These are phyloP conservation scores for Zopfia rhizophila DNA, from an alignment of 2,329 filamentous ascomycete genomes.

Conservation along the genomic window DNA sequence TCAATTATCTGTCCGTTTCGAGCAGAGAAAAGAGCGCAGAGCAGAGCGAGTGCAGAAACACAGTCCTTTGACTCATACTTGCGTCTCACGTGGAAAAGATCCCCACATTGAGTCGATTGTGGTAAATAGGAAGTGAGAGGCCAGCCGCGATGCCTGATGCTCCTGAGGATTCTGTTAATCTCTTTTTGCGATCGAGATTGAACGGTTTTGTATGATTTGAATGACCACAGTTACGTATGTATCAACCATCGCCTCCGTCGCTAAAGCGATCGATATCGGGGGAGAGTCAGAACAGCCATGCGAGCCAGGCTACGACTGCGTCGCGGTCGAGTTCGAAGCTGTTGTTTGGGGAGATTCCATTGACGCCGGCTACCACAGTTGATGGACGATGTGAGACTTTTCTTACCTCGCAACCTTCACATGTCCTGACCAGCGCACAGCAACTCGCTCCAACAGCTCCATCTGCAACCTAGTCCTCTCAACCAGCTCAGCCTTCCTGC, in stretches of 20 bases:
- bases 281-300: constrained; percentile 51
- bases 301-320: constrained; percentile 44
- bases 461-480: constrained; percentile 62
- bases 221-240: constrained; percentile 36
- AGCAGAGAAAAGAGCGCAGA: constrained; percentile 34
- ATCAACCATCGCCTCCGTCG: constrained; percentile 46
- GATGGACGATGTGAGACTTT: constrained; percentile 48
- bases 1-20: constrained; percentile 44
- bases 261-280: constrained; percentile 51
- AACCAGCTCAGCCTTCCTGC: constrained; percentile 59
- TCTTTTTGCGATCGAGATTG: constrained; percentile 23
- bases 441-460: constrained; percentile 57
- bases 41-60: constrained; percentile 22
- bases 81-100: constrained; percentile 47
- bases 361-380: constrained; percentile 50
- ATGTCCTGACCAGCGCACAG: constrained; percentile 37
- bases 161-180: constrained; percentile 39
- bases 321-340: constrained; percentile 52
- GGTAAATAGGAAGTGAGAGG: constrained; percentile 42
- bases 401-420: constrained; percentile 4
- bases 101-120: constrained; percentile 29
- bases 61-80: constrained; percentile 55
- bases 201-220: constrained; percentile 15
- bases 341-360: constrained; percentile 62
- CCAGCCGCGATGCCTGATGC: constrained; percentile 41